Base-by-base conservation (phyloP, 2,329 filamentous ascomycete genomes). In the Beauveria sp. region DNA sequence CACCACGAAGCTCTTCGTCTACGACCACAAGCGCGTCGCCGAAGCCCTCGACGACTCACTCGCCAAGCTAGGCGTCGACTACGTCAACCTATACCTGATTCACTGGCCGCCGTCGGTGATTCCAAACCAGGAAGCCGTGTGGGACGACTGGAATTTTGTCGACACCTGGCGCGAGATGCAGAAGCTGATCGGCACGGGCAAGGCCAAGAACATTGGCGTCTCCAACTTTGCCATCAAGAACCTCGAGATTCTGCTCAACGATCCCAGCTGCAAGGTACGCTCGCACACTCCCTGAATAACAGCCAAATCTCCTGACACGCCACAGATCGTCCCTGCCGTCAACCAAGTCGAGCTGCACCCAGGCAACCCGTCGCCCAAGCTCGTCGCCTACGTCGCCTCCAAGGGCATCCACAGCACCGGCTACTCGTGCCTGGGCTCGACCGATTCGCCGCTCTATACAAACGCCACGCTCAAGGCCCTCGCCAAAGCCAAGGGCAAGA, bases 281-380 rank as follows among this genome's bases (percentile, higher is more conserved):
- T 20, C 12, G 6, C 7, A 42, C n/a, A 3, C 8, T 8, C 24
- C 16, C 20, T 22, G 3, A n/a, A 9, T 46, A 28, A 16, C 10
- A 5, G 31, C 31, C 12, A 2, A 14, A 42, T 24, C 5, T 45
- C 8, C 38, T 63, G 34, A 50, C 52, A 26, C 6, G 22, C 1
- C 8, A 18, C 48, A 84, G 80, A 74, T 82, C 65, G 74, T 80
- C 57, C 83, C 83, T 16, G 88, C 89, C 20, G 89, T 91, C 66
- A 93, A 93, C 82, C 90, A 95, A 76, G 84, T 91, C 72, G 90
- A 93, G 76, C 81, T 92, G 24, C 89, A 93, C 77, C 89, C 89
- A 42, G 88, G 88, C 79, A 88, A 89, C 80, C 88, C 89, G 2
- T 91, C 88, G n/a, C 88, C 88, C 56, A 91, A 91, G 77, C 84